Conservation (phyloP, 192 early-diverging fungal species). For the Rhizoclosmatium sp. region DNA sequence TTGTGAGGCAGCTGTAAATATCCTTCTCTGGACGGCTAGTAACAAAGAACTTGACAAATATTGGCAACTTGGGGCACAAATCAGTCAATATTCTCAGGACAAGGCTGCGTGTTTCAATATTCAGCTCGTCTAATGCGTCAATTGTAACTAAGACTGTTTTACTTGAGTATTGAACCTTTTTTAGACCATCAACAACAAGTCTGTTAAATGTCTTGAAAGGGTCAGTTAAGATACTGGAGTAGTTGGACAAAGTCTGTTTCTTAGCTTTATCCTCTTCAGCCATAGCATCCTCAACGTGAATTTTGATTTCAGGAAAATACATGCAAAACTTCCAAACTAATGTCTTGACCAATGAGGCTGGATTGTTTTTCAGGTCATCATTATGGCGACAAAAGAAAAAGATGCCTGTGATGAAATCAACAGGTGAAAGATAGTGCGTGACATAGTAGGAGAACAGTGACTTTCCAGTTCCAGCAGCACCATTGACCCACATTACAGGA, state of each 20-base stretch:
- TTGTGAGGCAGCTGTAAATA: slow-evolving; percentile 15
- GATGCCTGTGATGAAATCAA: slow-evolving; percentile 23
- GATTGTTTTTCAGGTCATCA: slow-evolving; percentile 21
- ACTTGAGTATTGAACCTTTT: not conserved
- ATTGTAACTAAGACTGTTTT: slow-evolving; percentile 30
- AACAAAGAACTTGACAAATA: slow-evolving; percentile 28
- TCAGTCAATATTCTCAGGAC: slow-evolving; percentile 14
- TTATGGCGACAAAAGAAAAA: slow-evolving; percentile 41
- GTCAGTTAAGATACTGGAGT: not conserved
- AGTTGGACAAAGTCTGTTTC: not conserved
- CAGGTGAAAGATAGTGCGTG: not conserved
- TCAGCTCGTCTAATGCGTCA: slow-evolving; percentile 40
- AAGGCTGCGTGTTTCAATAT: not conserved
- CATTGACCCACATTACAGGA: slow-evolving; percentile 29
- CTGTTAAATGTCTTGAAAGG: not conserved
- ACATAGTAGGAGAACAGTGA: slow-evolving; percentile 27
- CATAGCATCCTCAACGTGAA: not conserved
- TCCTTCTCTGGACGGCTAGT: slow-evolving; percentile 32
- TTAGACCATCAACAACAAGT: slow-evolving; percentile 13
- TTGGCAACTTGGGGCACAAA: not conserved
- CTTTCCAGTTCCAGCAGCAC: slow-evolving; percentile 36
- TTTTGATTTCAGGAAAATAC: not conserved
- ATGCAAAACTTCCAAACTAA: slow-evolving; percentile 18
- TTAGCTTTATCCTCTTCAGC: slow-evolving; percentile 3
- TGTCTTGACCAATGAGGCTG: slow-evolving; percentile 7